Percentiles rank a stretch among this genome's conserved stretches.
These are phyloP conservation scores for Taphrina deformans DNA, from an alignment of 1,139 yeast genomes.

Conservation along the genomic window DNA sequence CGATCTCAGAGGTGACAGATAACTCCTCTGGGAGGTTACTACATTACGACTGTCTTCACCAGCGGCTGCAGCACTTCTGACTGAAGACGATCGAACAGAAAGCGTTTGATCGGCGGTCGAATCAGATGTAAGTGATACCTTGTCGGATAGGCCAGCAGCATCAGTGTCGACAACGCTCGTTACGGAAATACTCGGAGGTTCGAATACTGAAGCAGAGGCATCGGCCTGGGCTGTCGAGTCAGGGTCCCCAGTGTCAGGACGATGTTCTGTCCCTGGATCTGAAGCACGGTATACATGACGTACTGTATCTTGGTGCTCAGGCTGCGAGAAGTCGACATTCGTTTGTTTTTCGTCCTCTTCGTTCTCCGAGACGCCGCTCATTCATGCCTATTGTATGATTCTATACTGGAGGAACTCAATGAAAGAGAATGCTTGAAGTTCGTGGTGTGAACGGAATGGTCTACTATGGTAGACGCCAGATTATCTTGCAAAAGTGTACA, in stretches of 20 bases:
- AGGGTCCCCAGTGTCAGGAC: too few relatives aligned
- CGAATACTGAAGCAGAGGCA: too few relatives aligned
- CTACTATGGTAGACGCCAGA: background rate
- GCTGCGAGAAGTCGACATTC: too few relatives aligned
- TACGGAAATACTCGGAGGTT: background rate
- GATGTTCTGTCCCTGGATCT: too few relatives aligned
- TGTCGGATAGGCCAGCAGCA: conserved; percentile 41
- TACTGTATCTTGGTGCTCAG: too few relatives aligned
- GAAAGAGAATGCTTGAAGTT: too few relatives aligned
- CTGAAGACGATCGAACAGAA: conserved; percentile 15
- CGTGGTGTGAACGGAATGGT: background rate
- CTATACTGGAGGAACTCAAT: too few relatives aligned
- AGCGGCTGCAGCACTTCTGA: background rate
- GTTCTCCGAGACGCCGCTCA: background rate
- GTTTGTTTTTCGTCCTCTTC: too few relatives aligned
- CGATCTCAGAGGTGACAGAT: conserved; percentile 36
- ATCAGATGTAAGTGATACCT: background rate
- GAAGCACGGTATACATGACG: too few relatives aligned
- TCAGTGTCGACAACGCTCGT: background rate
- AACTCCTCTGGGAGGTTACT: conserved; percentile 11
- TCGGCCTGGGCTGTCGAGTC: too few relatives aligned
- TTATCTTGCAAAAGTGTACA: background rate
- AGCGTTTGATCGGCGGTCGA: conserved; percentile 11
- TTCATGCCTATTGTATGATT: background rate
- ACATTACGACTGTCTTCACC: background rate